Base-by-base conservation (phyloP, 257 asterid species). In the Haberlea rhodopensis region DNA sequence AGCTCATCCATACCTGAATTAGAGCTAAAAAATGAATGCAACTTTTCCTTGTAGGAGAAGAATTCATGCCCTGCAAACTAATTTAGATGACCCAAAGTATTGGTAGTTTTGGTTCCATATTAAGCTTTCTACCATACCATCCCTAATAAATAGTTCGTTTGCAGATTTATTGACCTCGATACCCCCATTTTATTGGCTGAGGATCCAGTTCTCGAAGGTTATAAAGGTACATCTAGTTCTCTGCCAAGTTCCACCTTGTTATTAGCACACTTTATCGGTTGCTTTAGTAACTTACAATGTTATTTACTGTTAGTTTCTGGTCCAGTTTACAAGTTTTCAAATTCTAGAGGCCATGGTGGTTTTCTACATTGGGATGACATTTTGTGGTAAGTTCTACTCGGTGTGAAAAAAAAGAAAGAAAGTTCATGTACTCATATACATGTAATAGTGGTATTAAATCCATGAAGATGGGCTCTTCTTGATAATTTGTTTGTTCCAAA, bases 301-400 rank as follows among this genome's bases (percentile, higher is more conserved):
- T 76, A 49, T 70, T 16, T 53, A 27, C 66, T 61, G 68, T 61
- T 67, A 90, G 97, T 77, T 56, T 85, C 82, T 73, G 97, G 97
- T 45, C 96, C 97, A 40, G 63, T 73, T 66, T 90, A 90, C 82
- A 82, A 78, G 78, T 90, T 90, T 71, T 71, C 95, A 49, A 84
- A 86, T 75, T 83, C 96, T 61, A 81, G 96, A 84, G 97, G 97
- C 45, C 96, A 87, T 8, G 96, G 97, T 4, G 95, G 95, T 72
- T 87, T 84, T 73, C 86, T 87, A 65, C 96, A 81, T 43, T 90
- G 96, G 97, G 81, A 80, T 24, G 73, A 85, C 70, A 70, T 80
- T 60, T 85, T 69, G n/a, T 83, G 88, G 91, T 87, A 75, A 73
- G 77, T 73, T 40, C 55, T 37, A 37, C 46, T 10, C 11, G 46